Evolutionary conservation across 1,139 yeast genomes (phyloP), one percentile per base, ranked within the genome.

Genomic region (Sugiyamaella paludigena): DNA sequence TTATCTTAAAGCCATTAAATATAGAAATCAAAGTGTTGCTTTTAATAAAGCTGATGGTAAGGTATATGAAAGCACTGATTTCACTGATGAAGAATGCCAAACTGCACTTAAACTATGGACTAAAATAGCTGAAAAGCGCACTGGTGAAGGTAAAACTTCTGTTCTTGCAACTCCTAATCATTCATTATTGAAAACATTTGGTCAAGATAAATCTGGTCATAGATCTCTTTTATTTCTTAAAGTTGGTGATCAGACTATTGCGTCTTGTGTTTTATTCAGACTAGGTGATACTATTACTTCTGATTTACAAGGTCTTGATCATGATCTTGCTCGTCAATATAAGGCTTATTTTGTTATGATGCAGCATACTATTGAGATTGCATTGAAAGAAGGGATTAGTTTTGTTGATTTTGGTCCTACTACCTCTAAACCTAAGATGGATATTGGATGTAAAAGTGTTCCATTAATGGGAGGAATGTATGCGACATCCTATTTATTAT

Each of bases 301-400:
- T 6, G 78, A 74, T 54, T 60, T 73, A 5, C 78, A 73, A 55
- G 78, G 78, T 4, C 61, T 74, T 26, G 70, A 73, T 49, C 75
- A 73, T 48, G 76, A 71, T 27, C 58, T 56, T 24, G 71, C 72
- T 8, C 68, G 74, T 32, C 62, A 70, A 45, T 70, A 69, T 54
- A 73, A 72, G 53, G 77, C 77, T 2, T 73, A 73, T 53, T 73
- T 73, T 57, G 77, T 74, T 26, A 74, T 74, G 78, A 73, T 73
- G 78, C 77, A 73, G 58, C 70, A 71, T 48, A 74, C 73, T 13
- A 72, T 73, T 30, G 62, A 64, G 24, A 71, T 73, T 29, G 77
- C 77, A 1, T 51, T 74, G 39, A 59, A 62, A 41, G 75, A 71
- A 49, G 71, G 72, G 2, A 63, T 68, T 29, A 58, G 65, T 19